These are phyloP conservation scores for Penium margaritaceum DNA, from an alignment of 139 green algal genomes.

Conservation along the genomic window DNA sequence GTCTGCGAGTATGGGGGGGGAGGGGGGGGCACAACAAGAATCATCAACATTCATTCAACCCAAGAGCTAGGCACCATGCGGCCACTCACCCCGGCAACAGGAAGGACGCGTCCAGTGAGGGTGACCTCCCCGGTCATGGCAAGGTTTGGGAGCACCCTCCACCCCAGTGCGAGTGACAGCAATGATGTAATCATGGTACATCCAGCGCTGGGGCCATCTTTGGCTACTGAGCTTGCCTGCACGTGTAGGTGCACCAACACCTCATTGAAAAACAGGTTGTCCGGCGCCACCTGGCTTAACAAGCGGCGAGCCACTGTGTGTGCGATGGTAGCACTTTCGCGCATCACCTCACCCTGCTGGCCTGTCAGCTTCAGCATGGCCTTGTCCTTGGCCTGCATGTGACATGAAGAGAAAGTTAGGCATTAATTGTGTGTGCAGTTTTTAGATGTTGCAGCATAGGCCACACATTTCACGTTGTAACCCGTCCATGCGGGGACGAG, in stretches of 20 bases:
- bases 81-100: constrained; percentile 46
- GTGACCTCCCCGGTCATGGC: constrained; percentile 92
- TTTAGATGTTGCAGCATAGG: too few species aligned
- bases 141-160: constrained; percentile 39
- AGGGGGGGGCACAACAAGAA: too few species aligned
- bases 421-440: too few species aligned
- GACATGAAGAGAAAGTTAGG: too few species aligned
- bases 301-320: constrained; percentile 76
- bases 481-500: too few species aligned
- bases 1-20: too few species aligned
- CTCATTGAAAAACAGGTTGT: constrained; percentile 25
- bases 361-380: constrained; percentile 54
- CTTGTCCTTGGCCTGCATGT: constrained; percentile 31
- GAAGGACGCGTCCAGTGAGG: constrained; percentile 84
- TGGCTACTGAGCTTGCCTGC: constrained; percentile 18
- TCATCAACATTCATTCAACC: too few species aligned
- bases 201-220: constrained; percentile 29
- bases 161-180: constrained; percentile 72
- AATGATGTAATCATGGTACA: constrained; percentile 82
- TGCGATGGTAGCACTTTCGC: constrained; percentile 80
- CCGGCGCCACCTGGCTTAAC: constrained; percentile 40
- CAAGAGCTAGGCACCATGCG: too few species aligned
- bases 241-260: constrained; percentile 22
- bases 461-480: too few species aligned
- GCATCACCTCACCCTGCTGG: constrained; percentile 94